phyloP scores from a whole-genome alignment of 805 yeast genomes.

The Candida namnaoensis region DNA sequence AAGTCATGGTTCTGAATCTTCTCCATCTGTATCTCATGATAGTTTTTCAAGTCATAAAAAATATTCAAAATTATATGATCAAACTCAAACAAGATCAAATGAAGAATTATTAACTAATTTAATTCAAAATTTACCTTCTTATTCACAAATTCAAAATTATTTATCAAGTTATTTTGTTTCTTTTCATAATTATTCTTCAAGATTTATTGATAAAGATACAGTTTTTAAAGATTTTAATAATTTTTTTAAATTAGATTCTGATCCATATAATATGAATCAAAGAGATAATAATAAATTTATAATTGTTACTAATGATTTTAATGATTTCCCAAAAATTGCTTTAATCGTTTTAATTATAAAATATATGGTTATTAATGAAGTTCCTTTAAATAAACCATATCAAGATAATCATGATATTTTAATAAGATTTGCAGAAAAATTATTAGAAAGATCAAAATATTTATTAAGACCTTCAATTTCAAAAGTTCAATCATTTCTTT shows the following conservation, averaged over 20 bases:
- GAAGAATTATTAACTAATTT: conserved; percentile 7
- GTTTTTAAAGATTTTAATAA: conserved; percentile 10
- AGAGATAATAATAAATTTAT: conserved; percentile 2
- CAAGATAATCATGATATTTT: conserved; percentile 8
- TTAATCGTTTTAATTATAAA: conserved; percentile 8
- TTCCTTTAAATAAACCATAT: not conserved
- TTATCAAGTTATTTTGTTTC: conserved; percentile 8
- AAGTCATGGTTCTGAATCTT: no score
- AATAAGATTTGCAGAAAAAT: conserved; percentile 5
- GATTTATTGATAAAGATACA: conserved; percentile 7
- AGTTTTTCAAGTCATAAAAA: no score
- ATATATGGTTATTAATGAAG: conserved; percentile 1
- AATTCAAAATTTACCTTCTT: conserved; percentile 10
- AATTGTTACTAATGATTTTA: no score
- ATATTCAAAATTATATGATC: conserved; percentile 2
- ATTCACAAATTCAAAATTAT: conserved; percentile 7
- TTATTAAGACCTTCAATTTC: conserved; percentile 9
- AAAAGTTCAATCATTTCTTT: conserved; percentile 12
- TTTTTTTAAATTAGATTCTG: conserved; percentile 5
- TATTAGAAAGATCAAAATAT: conserved; percentile 7
- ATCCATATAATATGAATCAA: conserved; percentile 2
- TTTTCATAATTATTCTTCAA: conserved; percentile 8
- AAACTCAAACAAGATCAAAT: conserved; percentile 3
- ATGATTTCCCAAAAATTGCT: conserved; percentile 14
- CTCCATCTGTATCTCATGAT: no score